Evolutionary conservation across 495 filamentous ascomycete species (phyloP).

Genomic region (Acidiella bohemica): DNA sequence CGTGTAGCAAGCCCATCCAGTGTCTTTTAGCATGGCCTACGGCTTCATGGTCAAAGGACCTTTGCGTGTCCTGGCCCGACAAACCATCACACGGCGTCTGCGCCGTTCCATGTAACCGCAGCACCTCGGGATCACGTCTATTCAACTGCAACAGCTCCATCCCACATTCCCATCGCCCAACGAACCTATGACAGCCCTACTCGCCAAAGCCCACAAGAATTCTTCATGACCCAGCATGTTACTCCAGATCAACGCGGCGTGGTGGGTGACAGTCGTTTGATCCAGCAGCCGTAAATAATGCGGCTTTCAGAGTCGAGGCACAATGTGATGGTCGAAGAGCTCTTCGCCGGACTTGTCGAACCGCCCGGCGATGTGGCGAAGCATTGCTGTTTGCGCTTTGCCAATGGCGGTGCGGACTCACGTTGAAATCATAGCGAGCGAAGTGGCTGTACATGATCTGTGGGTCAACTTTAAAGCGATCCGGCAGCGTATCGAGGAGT

Average conservation of each 20-base stretch:
- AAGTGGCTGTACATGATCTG: slow-evolving; percentile 10
- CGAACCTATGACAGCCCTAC: background rate
- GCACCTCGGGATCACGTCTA: slow-evolving; percentile 1
- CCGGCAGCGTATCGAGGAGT: slow-evolving; percentile 7
- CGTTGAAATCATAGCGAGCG: slow-evolving; percentile 6
- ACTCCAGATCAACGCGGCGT: slow-evolving; percentile 1
- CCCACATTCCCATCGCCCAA: slow-evolving; percentile 10
- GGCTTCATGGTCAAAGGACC: too few species aligned
- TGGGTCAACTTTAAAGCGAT: background rate
- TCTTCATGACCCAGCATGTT: background rate
- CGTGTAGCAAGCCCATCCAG: too few species aligned
- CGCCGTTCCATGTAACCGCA: slow-evolving; percentile 6
- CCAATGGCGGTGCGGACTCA: slow-evolving; percentile 4
- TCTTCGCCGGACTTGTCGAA: slow-evolving; percentile 8
- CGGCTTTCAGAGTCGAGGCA: slow-evolving; percentile 1
- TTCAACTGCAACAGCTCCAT: slow-evolving; percentile 7
- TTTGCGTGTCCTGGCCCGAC: too few species aligned
- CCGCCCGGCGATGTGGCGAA: slow-evolving; percentile 4
- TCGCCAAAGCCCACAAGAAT: slow-evolving; percentile 1
- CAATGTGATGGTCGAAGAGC: slow-evolving; percentile 8
- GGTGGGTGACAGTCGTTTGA: slow-evolving; percentile 1
- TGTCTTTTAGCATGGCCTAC: too few species aligned
- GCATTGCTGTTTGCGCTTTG: slow-evolving; percentile 2
- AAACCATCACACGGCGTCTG: too few species aligned
- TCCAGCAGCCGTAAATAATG: background rate